These are phyloP conservation scores for Neoconidiobolus thromboides DNA, from an alignment of 371 early-diverging fungal species.

Conservation along the genomic window DNA sequence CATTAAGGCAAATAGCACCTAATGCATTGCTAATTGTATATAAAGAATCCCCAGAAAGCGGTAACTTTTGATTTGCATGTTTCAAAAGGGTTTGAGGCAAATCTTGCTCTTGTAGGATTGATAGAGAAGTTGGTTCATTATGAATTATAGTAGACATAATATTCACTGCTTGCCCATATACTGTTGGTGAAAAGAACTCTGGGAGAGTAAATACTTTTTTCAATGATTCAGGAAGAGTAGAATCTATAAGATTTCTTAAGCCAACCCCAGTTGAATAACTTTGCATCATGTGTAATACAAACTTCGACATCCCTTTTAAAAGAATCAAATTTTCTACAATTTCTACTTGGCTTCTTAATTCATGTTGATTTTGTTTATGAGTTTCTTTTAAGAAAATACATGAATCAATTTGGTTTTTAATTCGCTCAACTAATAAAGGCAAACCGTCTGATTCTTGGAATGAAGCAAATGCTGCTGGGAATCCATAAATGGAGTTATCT, in stretches of 20 bases:
- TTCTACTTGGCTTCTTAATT: neutral
- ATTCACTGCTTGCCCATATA: slow-evolving; percentile 42
- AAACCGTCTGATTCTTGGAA: slow-evolving; percentile 72
- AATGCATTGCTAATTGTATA: slow-evolving; percentile 73
- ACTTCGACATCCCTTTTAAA: slow-evolving; percentile 75
- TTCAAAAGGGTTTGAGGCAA: slow-evolving; percentile 68
- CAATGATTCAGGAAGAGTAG: slow-evolving; percentile 59
- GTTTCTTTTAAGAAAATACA: slow-evolving; percentile 30
- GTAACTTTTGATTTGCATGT: slow-evolving; percentile 40
- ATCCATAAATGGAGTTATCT: slow-evolving; percentile 64
- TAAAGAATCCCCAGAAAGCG: slow-evolving; percentile 43
- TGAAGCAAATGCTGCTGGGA: slow-evolving; percentile 46
- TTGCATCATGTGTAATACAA: slow-evolving; percentile 83
- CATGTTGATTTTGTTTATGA: slow-evolving; percentile 14
- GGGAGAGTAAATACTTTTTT: slow-evolving; percentile 47
- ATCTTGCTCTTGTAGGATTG: slow-evolving; percentile 76
- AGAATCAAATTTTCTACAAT: slow-evolving; percentile 29
- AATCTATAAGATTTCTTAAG: slow-evolving; percentile 82
- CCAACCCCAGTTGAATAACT: slow-evolving; percentile 73
- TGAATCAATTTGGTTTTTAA: slow-evolving; percentile 24
- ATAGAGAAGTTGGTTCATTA: slow-evolving; percentile 84
- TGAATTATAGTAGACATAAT: slow-evolving; percentile 89
- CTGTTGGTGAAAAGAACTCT: slow-evolving; percentile 22
- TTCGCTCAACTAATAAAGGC: slow-evolving; percentile 46
- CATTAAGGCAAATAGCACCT: slow-evolving; percentile 88